phyloP scores from a whole-genome alignment of 2,329 filamentous ascomycete genomes.

The Sphaerulina vaccinii region DNA sequence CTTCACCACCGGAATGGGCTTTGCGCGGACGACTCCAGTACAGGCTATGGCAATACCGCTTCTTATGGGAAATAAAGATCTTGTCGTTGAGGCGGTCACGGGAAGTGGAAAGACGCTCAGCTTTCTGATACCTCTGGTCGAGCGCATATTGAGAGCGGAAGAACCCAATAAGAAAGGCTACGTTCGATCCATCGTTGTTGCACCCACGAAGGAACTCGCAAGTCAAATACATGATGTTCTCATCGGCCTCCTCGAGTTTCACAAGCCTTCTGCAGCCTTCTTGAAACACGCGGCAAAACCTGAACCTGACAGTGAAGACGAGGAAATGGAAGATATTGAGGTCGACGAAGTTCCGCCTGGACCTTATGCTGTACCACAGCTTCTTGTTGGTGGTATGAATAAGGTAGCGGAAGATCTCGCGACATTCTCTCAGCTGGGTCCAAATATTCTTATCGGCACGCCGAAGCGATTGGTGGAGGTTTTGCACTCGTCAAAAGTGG shows the following conservation, averaged over 20 bases:
- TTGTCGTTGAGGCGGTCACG: constrained; percentile 88
- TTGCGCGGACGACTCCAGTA: constrained; percentile 86
- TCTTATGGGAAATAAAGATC: constrained; percentile 86
- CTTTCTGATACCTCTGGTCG: constrained; percentile 79
- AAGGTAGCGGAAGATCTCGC: constrained; percentile 82
- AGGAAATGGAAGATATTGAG: constrained; percentile 39
- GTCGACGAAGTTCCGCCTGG: constrained; percentile 47
- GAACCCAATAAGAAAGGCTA: constrained; percentile 87
- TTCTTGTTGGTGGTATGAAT: constrained; percentile 81
- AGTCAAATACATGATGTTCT: constrained; percentile 86
- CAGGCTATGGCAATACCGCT: constrained; percentile 88
- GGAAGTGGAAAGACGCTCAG: constrained; percentile 88
- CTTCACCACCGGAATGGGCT: constrained; percentile 80
- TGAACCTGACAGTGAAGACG: constrained; percentile 42
- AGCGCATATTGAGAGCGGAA: constrained; percentile 75
- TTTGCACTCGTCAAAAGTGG: constrained; percentile 65
- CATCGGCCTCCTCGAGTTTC: constrained; percentile 74
- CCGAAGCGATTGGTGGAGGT: constrained; percentile 88
- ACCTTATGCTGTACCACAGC: constrained; percentile 71
- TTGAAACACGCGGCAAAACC: constrained; percentile 52
- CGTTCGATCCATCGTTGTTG: constrained; percentile 85
- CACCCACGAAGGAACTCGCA: constrained; percentile 87
- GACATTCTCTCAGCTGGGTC: constrained; percentile 76
- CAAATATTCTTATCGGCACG: constrained; percentile 87
- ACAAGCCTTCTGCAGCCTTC: constrained; percentile 70